Percentiles rank a stretch among this genome's conserved stretches.
Conservation (phyloP, 768 basidiomycete species). For the Chiua virens region DNA sequence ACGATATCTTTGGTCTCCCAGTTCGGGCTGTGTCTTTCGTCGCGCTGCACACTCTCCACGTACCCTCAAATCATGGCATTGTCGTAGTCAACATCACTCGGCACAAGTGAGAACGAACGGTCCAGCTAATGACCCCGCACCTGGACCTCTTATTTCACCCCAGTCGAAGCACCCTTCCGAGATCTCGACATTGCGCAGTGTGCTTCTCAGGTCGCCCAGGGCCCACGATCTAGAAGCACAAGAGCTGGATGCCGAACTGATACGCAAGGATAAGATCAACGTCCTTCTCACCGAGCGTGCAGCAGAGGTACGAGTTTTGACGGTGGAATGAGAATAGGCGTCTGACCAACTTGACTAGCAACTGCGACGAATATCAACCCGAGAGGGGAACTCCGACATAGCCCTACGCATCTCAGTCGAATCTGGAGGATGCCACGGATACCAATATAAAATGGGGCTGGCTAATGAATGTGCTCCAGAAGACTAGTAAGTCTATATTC, state of each 20-base stretch:
- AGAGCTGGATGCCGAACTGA: constrained; percentile 59
- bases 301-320: constrained; percentile 54
- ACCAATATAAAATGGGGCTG: constrained; percentile 91
- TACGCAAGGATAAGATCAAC: constrained; percentile 52
- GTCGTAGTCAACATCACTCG: background rate
- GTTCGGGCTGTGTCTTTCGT: no score
- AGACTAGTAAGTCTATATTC: constrained; percentile 69
- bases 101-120: background rate
- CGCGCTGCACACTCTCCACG: background rate
- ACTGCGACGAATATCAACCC: constrained; percentile 64
- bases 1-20: background rate
- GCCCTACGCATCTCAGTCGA: constrained; percentile 87
- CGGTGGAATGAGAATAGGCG: no score
- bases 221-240: constrained; percentile 53
- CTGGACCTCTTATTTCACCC: background rate
- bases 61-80: background rate
- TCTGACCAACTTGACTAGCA: constrained; percentile 48
- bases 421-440: constrained; percentile 94
- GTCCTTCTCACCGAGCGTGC: constrained; percentile 69
- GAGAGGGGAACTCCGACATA: constrained; percentile 59
- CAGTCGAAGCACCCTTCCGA: constrained; percentile 38
- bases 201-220: constrained; percentile 51
- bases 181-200: constrained; percentile 44
- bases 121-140: background rate
- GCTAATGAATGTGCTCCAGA: constrained; percentile 60